Percentiles rank a stretch among this genome's conserved stretches.
phyloP scores from a whole-genome alignment of 2,329 filamentous ascomycete genomes.

The Fusarium odoratissimum region DNA sequence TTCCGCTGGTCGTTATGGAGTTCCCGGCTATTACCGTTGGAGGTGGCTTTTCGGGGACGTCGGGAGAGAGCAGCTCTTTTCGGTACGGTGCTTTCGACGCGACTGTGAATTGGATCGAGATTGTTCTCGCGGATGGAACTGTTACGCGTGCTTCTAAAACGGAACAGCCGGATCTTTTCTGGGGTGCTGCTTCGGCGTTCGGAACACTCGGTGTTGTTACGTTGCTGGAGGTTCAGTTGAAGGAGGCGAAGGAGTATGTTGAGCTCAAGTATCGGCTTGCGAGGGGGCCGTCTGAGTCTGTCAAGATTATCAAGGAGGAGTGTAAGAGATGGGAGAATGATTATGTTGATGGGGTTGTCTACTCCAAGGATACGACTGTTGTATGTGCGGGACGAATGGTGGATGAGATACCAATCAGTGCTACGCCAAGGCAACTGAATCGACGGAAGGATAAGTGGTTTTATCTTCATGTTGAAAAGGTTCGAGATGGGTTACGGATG shows the following conservation, averaged over 20 bases:
- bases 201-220: slow-evolving; percentile 76
- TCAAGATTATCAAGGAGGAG: slow-evolving; percentile 59
- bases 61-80: slow-evolving; percentile 76
- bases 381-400: slow-evolving; percentile 71
- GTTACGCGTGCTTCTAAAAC: slow-evolving; percentile 65
- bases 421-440: slow-evolving; percentile 61
- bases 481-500: slow-evolving; percentile 45
- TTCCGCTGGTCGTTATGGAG: slow-evolving; percentile 77
- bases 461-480: slow-evolving; percentile 72
- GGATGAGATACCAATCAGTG: slow-evolving; percentile 55
- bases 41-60: slow-evolving; percentile 73
- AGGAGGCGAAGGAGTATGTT: slow-evolving; percentile 66
- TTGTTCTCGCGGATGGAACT: slow-evolving; percentile 71
- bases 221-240: slow-evolving; percentile 69
- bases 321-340: slow-evolving; percentile 59
- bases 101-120: slow-evolving; percentile 71
- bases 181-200: slow-evolving; percentile 72
- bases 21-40: slow-evolving; percentile 79
- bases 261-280: slow-evolving; percentile 67
- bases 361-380: slow-evolving; percentile 64
- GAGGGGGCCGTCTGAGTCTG: slow-evolving; percentile 53
- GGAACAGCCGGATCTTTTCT: slow-evolving; percentile 70
- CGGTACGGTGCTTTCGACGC: slow-evolving; percentile 74
- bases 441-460: slow-evolving; percentile 76
- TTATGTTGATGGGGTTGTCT: slow-evolving; percentile 78